Conservation (phyloP, 805 yeast genomes). For the Yamadazyma olivae region DNA sequence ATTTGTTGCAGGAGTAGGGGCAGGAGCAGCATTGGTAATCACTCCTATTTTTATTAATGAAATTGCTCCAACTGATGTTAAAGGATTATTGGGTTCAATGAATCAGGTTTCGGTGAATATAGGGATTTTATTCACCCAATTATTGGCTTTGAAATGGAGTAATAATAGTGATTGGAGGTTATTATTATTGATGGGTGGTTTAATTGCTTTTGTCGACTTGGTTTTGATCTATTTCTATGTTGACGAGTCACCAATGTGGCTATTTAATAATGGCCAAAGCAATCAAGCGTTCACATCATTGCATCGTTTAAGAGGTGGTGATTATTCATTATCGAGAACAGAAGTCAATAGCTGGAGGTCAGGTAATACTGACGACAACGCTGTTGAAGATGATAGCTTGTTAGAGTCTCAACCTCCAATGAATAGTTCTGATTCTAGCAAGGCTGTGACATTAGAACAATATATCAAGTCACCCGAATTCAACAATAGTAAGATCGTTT, state of each 20-base stretch:
- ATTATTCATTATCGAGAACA: conserved; percentile 27
- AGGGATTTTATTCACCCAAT: conserved; percentile 81
- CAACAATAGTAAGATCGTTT: conserved; percentile 57
- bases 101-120: conserved; percentile 82
- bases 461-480: conserved; percentile 55
- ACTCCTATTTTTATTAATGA: conserved; percentile 82
- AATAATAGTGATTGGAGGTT: conserved; percentile 68
- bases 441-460: conserved; percentile 23
- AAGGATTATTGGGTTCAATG: conserved; percentile 85
- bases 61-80: conserved; percentile 62
- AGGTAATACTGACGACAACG: conserved; percentile 8
- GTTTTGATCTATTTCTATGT: conserved; percentile 36
- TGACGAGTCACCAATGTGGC: conserved; percentile 86
- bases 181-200: conserved; percentile 59
- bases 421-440: background rate
- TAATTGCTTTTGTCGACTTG: conserved; percentile 51
- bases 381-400: conserved; percentile 11
- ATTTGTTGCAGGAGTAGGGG: conserved; percentile 76
- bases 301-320: conserved; percentile 39
- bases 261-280: conserved; percentile 46
- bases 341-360: conserved; percentile 37
- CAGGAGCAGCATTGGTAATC: conserved; percentile 84
- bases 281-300: conserved; percentile 38
- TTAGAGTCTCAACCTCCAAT: conserved; percentile 5
- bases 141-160: conserved; percentile 67